These are phyloP conservation scores for Borealophlyctis nickersoniae DNA, from an alignment of 192 early-diverging fungal species.

Conservation along the genomic window DNA sequence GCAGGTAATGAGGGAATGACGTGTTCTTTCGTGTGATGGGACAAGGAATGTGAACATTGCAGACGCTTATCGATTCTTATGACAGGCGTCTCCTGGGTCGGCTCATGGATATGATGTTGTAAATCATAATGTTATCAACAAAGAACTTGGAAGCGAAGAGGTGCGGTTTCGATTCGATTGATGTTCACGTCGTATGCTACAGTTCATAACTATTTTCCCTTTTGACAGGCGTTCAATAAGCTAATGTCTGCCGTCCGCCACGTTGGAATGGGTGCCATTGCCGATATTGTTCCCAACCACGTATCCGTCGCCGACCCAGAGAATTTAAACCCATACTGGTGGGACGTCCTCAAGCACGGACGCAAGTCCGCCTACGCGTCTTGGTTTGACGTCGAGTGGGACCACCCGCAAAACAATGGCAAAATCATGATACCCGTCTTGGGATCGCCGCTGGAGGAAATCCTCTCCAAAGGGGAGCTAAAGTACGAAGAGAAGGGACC, in stretches of 20 bases:
- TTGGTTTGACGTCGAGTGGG: conserved; percentile 32
- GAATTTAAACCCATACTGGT: conserved; percentile 31
- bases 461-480: conserved; percentile 17
- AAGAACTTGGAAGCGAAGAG: conserved; percentile 22
- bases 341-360: conserved; percentile 18
- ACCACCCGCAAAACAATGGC: conserved; percentile 14
- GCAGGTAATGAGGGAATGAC: neutral
- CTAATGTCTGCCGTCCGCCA: conserved; percentile 8
- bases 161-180: neutral
- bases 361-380: conserved; percentile 12
- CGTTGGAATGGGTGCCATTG: conserved; percentile 15
- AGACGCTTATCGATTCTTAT: neutral
- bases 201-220: neutral
- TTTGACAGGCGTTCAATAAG: conserved; percentile 3
- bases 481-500: conserved; percentile 14
- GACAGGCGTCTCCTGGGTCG: conserved; percentile 18
- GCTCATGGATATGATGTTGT: conserved; percentile 31
- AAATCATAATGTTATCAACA: conserved; percentile 18
- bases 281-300: conserved; percentile 31
- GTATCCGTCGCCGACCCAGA: conserved; percentile 32
- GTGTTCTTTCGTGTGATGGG: neutral
- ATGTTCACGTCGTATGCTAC: neutral
- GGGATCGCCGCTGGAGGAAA: conserved; percentile 10
- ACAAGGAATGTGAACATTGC: neutral
- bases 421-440: conserved; percentile 27